Evolutionary conservation across 2,329 filamentous ascomycete genomes (phyloP).

Genomic region (Aspergillus sp.): DNA sequence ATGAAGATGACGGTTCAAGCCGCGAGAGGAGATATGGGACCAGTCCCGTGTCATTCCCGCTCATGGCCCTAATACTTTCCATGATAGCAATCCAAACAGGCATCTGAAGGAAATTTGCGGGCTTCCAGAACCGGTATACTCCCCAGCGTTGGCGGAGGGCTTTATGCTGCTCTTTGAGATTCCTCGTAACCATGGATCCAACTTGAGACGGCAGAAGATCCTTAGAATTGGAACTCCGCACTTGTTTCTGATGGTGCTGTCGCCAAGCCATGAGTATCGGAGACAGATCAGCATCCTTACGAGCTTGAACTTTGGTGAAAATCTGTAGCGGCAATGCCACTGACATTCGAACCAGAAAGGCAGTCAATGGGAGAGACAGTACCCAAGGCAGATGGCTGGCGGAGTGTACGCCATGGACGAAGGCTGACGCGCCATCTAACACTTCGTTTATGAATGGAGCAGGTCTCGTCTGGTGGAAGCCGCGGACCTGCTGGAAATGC

Average conservation of each 20-base stretch:
- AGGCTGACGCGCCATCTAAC: constrained; percentile 44
- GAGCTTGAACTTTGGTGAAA: constrained; percentile 40
- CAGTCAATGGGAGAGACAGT: constrained; percentile 54
- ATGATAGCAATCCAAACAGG: constrained; percentile 49
- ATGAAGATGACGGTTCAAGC: constrained; percentile 17
- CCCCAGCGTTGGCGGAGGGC: constrained; percentile 36
- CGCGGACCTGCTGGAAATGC: constrained; percentile 33
- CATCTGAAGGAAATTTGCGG: constrained; percentile 39
- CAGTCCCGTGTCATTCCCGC: constrained; percentile 42
- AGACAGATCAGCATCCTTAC: constrained; percentile 42
- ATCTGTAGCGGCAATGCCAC: constrained; percentile 51
- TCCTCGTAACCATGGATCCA: constrained; percentile 18
- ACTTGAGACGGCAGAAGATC: constrained; percentile 16
- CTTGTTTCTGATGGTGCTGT: constrained; percentile 16
- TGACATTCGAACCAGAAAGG: constrained; percentile 50
- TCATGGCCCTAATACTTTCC: constrained; percentile 50
- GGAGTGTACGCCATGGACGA: constrained; percentile 53
- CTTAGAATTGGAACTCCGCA: neutral
- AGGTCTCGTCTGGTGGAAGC: constrained; percentile 52
- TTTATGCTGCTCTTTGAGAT: constrained; percentile 24
- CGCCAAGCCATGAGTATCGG: constrained; percentile 45
- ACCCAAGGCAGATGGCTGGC: constrained; percentile 54
- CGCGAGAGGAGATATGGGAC: constrained; percentile 37
- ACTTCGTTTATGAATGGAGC: constrained; percentile 44
- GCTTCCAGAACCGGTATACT: constrained; percentile 35